Evolutionary conservation across 2,329 filamentous ascomycete genomes (phyloP), one percentile per base, ranked within the genome.

Genomic region (Hymenotorrendiella dingleyae): DNA sequence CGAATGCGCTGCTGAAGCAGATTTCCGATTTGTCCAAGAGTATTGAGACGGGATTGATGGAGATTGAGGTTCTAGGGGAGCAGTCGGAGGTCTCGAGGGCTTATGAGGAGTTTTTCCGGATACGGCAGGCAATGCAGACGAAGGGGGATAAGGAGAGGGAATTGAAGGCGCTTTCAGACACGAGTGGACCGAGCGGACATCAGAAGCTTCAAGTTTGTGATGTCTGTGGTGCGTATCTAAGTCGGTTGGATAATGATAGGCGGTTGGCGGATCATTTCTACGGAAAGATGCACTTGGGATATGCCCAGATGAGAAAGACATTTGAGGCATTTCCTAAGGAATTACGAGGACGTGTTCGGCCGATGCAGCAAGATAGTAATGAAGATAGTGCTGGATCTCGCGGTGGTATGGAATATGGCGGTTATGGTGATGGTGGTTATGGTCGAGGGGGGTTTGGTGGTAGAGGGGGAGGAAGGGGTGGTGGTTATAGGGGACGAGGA

Each of bases 131-230:
- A 33, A 84, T 86, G 59, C 78, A 86, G 52, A 78, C 84, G 54
- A 95, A 95, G 65, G 76, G 82, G 47, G 87, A 93, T 48, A 80
- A 80, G 49, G 90, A 96, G 67, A 78, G 84, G 48, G 91, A 97
- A 60, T 75, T 98, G 46, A 94, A 95, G 65, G 82, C 84, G 3
- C 74, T 98, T 19, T 86, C 85, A 42, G 93, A 98, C 66, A 97
- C 91, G 0, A 87, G 83, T 20, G 93, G 93, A 0, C 93, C 93
- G 0, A 89, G 82, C 0, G 93, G 93, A 14, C 93, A 98, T 65
- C 93, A 98, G 70, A 98, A 98, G 65, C 73, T 98, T 29, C 93
- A 98, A 64, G 93, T 98, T 35, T 98, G 93, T 73, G 93, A 98
- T 66, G 93, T 97, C 1, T 98, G 93, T 64, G 93, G 93, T 49